These are phyloP conservation scores for Pichia paraexigua DNA, from an alignment of 805 yeast species.

Conservation along the genomic window DNA sequence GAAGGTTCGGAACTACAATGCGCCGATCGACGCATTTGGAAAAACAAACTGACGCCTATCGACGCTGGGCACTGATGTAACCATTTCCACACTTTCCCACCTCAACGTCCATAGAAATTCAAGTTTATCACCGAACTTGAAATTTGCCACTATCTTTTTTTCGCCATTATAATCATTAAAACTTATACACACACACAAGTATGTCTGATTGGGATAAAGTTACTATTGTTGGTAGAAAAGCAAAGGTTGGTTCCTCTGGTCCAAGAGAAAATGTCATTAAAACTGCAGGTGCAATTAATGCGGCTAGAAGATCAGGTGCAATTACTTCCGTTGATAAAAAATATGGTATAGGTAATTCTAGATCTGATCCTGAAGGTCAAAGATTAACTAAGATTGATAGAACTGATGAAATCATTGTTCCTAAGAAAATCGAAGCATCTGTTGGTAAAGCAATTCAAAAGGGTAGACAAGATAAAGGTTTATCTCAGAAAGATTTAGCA, in stretches of 20 bases:
- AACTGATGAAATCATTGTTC: constrained; percentile 87
- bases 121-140: not conserved
- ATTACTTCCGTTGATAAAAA: constrained; percentile 91
- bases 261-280: constrained; percentile 82
- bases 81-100: not conserved
- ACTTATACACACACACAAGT: not conserved
- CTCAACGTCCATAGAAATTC: not conserved
- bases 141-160: not conserved
- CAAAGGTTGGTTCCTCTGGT: constrained; percentile 75
- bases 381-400: constrained; percentile 89
- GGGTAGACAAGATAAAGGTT: constrained; percentile 79
- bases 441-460: constrained; percentile 85
- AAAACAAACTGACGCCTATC: too few species aligned
- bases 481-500: constrained; percentile 95
- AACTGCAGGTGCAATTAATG: constrained; percentile 71
- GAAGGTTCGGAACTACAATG: not conserved
- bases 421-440: constrained; percentile 71
- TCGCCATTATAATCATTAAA: not conserved
- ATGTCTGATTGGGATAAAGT: constrained; percentile 85
- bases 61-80: too few species aligned
- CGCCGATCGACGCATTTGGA: not conserved
- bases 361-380: constrained; percentile 83
- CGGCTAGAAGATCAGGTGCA: constrained; percentile 87
- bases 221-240: constrained; percentile 83
- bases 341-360: constrained; percentile 60